Base-by-base conservation (phyloP, 2,329 filamentous ascomycete species). In the Diaporthe ampelina region DNA sequence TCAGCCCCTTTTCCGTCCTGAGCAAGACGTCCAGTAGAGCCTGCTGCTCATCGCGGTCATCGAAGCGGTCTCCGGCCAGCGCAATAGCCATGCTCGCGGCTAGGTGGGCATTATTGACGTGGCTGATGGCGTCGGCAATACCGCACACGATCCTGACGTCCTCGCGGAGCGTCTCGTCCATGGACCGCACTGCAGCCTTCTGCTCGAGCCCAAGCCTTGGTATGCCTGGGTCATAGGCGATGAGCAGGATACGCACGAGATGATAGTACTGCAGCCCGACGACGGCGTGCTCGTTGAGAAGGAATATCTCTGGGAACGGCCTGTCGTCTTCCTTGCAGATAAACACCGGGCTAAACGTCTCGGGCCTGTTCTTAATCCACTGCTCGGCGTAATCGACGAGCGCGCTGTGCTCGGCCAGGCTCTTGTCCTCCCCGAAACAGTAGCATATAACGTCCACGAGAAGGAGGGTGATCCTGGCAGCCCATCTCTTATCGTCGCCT, bases 51-150 rank as follows among this genome's bases (percentile, higher is more conserved):
- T 48, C 70, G 21, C 76, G 76, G 37, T 80, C 76, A 1, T 76
- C 78, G 72, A 83, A 84, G n/a, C 81, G 81, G 58, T 85, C 83
- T 0, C 84, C 84, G 7, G 79, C 79, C 56, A 79, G 63, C 0
- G 77, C 74, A 19, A 80, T 79, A 8, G 78, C 77, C 78, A 80
- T 79, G 26, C 76, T 78, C 13, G 79, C 78, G 10, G 74, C 74
- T 78, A 79, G 74, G 54, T 79, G 78, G 24, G 78, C 75, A 0
- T 78, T 79, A n/a, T 78, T 77, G 5, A 76, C 75, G 2, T 75
- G 58, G 40, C 65, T 57, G 24, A 70, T 70, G 73, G 77, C 77
- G n/a, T 77, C 76, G 0, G 79, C 79, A 1, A 80, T 80, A 1
- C 77, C 79, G 32, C 79, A 81, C 4, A 80, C 74, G n/a, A 79